Base-by-base conservation (phyloP, 345 rosid genomes). In the Aquilaria yunnanensis region DNA sequence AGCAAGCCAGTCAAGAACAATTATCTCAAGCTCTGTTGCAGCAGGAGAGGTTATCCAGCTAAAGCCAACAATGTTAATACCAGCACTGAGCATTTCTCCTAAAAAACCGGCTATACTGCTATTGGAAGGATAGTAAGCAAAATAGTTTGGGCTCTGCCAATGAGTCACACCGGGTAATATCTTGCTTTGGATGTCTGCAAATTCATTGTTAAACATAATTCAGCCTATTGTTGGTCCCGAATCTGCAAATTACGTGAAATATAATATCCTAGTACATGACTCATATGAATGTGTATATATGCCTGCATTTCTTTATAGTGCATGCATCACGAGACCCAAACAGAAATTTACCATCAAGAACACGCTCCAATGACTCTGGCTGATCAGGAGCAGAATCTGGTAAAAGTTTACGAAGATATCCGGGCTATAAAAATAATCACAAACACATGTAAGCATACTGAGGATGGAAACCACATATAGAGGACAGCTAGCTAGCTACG, bases 61-160 rank as follows among this genome's bases (percentile, higher is more conserved):
- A 67, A 88, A 89, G 60, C 97, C 97, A 62, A 87, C 91, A 32
- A 92, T 83, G 16, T 76, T 85, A 49, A 92, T 78, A 72, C 93
- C 97, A 72, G 96, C 91, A 60, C 94, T 87, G 61, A 92, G 84
- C 98, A 92, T 92, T 75, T 89, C 98, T 62, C 96, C 98, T 77
- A 92, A 59, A 70, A 92, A 89, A 16, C 98, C 98, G 0, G 96
- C 96, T 32, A 92, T 75, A 32, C 97, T 92, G 66, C 96, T 81
- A 55, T 85, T 92, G 1, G 98, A 81, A 73, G 97, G 98, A 69
- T 75, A 87, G 67, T 92, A 92, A 1, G 93, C 97, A 60, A 84
- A 92, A 68, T 72, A 87, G 61, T 71, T 84, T 0, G 97, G 97
- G 61, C 94, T 92, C 68, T 90, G 96, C 98, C 98, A 92, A 61